A percentile compares a stretch with the other conserved stretches of the same genome.
Conservation (phyloP, 768 basidiomycete species). For the Kwoniella bestiolae region DNA sequence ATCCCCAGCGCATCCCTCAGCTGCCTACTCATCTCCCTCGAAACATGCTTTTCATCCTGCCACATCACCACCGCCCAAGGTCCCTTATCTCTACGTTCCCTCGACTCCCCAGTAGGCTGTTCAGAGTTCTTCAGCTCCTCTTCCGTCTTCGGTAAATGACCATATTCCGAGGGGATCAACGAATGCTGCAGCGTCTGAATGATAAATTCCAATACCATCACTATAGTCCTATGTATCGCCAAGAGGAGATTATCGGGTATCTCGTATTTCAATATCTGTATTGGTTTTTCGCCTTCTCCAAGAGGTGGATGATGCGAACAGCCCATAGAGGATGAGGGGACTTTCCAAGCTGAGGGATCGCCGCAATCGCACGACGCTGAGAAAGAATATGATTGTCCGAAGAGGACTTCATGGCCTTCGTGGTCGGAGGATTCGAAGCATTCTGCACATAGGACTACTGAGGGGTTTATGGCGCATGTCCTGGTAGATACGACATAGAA, state of each 20-base stretch:
- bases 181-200: constrained; percentile 81
- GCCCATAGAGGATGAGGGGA: constrained; percentile 55
- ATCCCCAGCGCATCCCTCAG: constrained; percentile 49
- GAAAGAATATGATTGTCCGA: constrained; percentile 84
- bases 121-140: constrained; percentile 43
- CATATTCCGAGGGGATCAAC: constrained; percentile 65
- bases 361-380: constrained; percentile 91
- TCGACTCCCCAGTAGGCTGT: constrained; percentile 23
- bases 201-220: constrained; percentile 78
- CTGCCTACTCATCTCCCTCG: constrained; percentile 72
- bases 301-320: constrained; percentile 77
- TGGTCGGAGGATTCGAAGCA: constrained; percentile 93
- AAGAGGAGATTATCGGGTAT: constrained; percentile 64
- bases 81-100: constrained; percentile 26
- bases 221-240: constrained; percentile 73
- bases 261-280: constrained; percentile 62
- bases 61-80: constrained; percentile 69
- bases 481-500: constrained; percentile 58
- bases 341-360: constrained; percentile 83
- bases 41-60: constrained; percentile 98
- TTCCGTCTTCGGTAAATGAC: constrained; percentile 59
- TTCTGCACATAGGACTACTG: constrained; percentile 82
- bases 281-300: constrained; percentile 46
- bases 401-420: constrained; percentile 83
- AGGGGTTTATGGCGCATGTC: constrained; percentile 87